Percentiles rank a stretch among this genome's conserved stretches.
These are phyloP conservation scores for Morella rubra DNA, from an alignment of 306 rosid genomes.

Conservation along the genomic window DNA sequence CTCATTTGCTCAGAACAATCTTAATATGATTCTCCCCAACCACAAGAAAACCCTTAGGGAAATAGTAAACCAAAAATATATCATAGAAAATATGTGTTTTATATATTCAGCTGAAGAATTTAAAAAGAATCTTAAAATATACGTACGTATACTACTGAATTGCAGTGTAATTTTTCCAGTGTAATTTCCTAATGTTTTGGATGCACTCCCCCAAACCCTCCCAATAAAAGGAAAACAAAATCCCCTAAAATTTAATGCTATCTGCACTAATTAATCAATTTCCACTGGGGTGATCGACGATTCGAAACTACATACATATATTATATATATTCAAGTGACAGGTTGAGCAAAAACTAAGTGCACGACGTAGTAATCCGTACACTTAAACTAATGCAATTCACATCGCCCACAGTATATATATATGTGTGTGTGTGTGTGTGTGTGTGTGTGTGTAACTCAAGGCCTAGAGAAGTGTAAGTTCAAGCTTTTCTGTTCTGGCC, in stretches of 20 bases:
- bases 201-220: neutral
- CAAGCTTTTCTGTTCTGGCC: neutral
- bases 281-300: neutral
- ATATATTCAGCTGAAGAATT: too few relatives aligned
- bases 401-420: neutral
- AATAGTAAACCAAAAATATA: too few relatives aligned
- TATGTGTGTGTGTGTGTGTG: too few relatives aligned
- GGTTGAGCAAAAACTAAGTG: neutral
- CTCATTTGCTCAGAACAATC: too few relatives aligned
- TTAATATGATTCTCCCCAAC: too few relatives aligned
- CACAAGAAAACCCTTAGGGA: too few relatives aligned
- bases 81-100: too few relatives aligned
- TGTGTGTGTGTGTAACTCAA: neutral
- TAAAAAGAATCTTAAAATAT: too few relatives aligned
- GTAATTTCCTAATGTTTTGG: neutral
- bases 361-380: neutral
- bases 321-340: neutral
- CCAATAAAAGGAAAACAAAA: neutral
- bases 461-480: neutral
- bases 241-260: neutral
- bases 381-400: neutral
- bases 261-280: neutral
- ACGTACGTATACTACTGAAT: too few relatives aligned
- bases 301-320: neutral
- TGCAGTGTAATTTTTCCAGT: too few relatives aligned